phyloP scores from a whole-genome alignment of 2,329 filamentous ascomycete genomes.

The Thyridium curvatum region DNA sequence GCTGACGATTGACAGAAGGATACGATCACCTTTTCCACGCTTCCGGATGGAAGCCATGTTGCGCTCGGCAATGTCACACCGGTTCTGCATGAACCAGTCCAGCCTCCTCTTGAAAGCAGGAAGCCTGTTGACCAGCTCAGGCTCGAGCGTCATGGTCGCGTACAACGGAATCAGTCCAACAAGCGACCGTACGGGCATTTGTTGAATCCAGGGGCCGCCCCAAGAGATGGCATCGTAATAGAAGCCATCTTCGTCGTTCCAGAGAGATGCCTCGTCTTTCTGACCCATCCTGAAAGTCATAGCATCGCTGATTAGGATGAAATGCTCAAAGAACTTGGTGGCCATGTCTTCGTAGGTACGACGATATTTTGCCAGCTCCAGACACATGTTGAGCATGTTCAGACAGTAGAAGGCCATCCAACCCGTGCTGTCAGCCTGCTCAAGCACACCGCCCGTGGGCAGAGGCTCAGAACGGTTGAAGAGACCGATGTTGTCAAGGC shows the following conservation, averaged over 20 bases:
- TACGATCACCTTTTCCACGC: slow-evolving; percentile 82
- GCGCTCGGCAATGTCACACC: slow-evolving; percentile 77
- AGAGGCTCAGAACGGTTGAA: slow-evolving; percentile 96
- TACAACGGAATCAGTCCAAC: slow-evolving; percentile 93
- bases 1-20: slow-evolving; percentile 84
- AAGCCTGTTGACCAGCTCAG: slow-evolving; percentile 85
- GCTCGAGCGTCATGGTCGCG: slow-evolving; percentile 85
- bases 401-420: slow-evolving; percentile 99
- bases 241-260: slow-evolving; percentile 96
- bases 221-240: slow-evolving; percentile 98
- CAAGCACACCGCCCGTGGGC: slow-evolving; percentile 85
- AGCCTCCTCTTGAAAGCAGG: slow-evolving; percentile 89
- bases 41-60: slow-evolving; percentile 93
- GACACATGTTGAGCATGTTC: slow-evolving; percentile 92
- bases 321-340: slow-evolving; percentile 98
- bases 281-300: slow-evolving; percentile 76
- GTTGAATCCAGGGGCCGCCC: slow-evolving; percentile 88
- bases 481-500: slow-evolving; percentile 92
- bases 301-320: slow-evolving; percentile 94
- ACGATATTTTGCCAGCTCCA: slow-evolving; percentile 91
- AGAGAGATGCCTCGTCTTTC: slow-evolving; percentile 74
- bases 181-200: slow-evolving; percentile 84
- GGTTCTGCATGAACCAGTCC: slow-evolving; percentile 90
- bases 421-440: slow-evolving; percentile 94
- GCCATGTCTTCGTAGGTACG: slow-evolving; percentile 95